Base-by-base conservation (phyloP, 2,329 filamentous ascomycete species). In the Fusarium fracticaudum region DNA sequence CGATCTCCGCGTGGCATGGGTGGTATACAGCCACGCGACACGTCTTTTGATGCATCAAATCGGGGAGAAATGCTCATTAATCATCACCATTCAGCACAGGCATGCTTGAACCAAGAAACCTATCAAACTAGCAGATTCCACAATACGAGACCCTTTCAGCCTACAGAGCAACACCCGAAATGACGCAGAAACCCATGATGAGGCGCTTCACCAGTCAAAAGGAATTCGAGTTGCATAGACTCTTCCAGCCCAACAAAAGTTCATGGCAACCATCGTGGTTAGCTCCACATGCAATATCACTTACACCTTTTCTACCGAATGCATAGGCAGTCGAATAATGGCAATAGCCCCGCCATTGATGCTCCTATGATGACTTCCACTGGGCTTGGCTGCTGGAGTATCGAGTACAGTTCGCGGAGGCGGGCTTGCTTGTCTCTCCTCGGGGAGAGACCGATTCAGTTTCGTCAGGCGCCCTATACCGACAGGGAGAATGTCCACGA, bases 311-410 rank as follows among this genome's bases (percentile, higher is more conserved):
- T 31, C 45, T 57, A 51, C 37, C 44, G 41, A 50, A 74, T 55
- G 51, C 54, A 73, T 47, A 67, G 45, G 41, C 45, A 22, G 51
- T 60, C 43, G 59, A 58, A 58, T 64, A 59, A 62, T 48, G 45
- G 48, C 70, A 69, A 44, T 26, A 47, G 65, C 60, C 54, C 65
- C 71, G 66, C 71, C 55, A 59, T 59, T 64, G 55, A 72, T 53
- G 33, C 51, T 64, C 59, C 59, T 68, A 60, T 64, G 67, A 54
- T 72, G 58, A 40, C 43, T 47, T 59, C 44, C 26, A 41, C 35
- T 59, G 51, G 51, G 53, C 65, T 53, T 76, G 74, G 72, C 72
- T 78, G 72, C 68, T 77, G 68, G 67, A 69, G 48, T 51, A 60
- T 65, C 54, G 44, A 71, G 17, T 51, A 41, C 67, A 47, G 50